Percentiles rank a stretch among this genome's conserved stretches.
Evolutionary conservation across 352 stramenopile genomes (phyloP).

Genomic region (Phytophthora hibernalis): DNA sequence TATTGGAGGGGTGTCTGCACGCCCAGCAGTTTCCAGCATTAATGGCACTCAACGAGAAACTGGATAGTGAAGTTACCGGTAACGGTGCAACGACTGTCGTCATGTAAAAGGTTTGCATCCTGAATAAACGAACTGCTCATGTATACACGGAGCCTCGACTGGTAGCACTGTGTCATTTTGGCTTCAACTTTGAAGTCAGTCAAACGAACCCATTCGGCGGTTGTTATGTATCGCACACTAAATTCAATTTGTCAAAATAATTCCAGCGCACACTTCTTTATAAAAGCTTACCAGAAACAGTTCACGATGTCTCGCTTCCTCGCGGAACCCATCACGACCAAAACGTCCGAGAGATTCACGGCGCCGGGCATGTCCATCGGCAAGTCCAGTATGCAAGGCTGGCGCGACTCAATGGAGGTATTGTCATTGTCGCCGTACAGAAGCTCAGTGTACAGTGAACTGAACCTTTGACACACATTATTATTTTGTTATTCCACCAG

Average conservation of each 20-base stretch:
- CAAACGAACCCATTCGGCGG: slow-evolving; percentile 3
- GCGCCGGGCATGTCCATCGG: slow-evolving; percentile 65
- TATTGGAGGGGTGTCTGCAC: slow-evolving; percentile 51
- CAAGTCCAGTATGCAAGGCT: slow-evolving; percentile 84
- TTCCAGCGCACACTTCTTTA: background rate
- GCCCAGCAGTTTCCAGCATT: slow-evolving; percentile 54
- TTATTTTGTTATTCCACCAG: slow-evolving; percentile 33
- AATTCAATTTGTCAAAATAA: background rate
- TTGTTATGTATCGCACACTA: background rate
- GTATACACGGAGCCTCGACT: too few relatives aligned
- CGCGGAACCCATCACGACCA: slow-evolving; percentile 79
- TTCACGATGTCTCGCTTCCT: slow-evolving; percentile 84
- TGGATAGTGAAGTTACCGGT: slow-evolving; percentile 12
- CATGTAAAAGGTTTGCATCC: background rate
- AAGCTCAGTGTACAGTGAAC: background rate
- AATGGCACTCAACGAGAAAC: slow-evolving; percentile 28
- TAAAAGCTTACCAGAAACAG: too few relatives aligned
- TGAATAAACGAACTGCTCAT: background rate
- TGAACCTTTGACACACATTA: background rate
- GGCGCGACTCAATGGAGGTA: slow-evolving; percentile 89
- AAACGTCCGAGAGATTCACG: slow-evolving; percentile 58
- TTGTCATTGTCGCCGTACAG: slow-evolving; percentile 1
- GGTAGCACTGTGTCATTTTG: background rate
- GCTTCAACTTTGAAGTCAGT: slow-evolving; percentile 14
- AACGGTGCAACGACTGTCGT: background rate